Conservation (phyloP, 1,284 basidiomycete genomes). For the Fomitopsis pinicola region DNA sequence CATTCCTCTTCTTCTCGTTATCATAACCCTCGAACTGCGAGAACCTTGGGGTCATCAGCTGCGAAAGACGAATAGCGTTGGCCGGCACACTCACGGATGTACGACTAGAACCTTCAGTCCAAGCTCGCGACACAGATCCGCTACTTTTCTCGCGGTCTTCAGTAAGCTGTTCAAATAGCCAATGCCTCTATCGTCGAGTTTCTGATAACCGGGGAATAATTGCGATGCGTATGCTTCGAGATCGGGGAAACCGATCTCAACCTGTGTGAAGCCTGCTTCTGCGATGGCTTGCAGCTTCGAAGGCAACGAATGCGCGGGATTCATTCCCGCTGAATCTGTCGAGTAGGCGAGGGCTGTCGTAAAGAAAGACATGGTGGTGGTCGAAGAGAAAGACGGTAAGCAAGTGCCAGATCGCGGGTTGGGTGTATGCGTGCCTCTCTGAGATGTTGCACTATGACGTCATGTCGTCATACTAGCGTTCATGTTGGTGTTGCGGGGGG, state of each 20-base stretch:
- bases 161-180: conserved; percentile 25
- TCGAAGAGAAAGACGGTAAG: background rate
- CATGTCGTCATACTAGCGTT: background rate
- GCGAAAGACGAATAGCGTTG: background rate
- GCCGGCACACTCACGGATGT: conserved; percentile 17
- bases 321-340: conserved; percentile 31
- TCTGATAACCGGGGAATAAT: conserved; percentile 16
- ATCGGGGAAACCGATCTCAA: conserved; percentile 28
- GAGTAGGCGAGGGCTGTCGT: conserved; percentile 20
- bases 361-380: conserved; percentile 7
- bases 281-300: conserved; percentile 28
- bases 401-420: background rate
- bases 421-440: background rate
- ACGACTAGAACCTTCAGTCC: conserved; percentile 18
- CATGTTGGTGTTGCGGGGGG: background rate
- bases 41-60: conserved; percentile 15
- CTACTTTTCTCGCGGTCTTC: conserved; percentile 17
- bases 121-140: conserved; percentile 18
- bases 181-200: conserved; percentile 20
- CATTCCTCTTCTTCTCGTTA: conserved; percentile 14
- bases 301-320: conserved; percentile 26
- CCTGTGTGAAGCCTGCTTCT: conserved; percentile 23
- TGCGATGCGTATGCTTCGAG: conserved; percentile 25
- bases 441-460: background rate
- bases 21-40: conserved; percentile 25